These are phyloP conservation scores for Poronia punctata DNA, from an alignment of 495 filamentous ascomycete species.

Conservation along the genomic window DNA sequence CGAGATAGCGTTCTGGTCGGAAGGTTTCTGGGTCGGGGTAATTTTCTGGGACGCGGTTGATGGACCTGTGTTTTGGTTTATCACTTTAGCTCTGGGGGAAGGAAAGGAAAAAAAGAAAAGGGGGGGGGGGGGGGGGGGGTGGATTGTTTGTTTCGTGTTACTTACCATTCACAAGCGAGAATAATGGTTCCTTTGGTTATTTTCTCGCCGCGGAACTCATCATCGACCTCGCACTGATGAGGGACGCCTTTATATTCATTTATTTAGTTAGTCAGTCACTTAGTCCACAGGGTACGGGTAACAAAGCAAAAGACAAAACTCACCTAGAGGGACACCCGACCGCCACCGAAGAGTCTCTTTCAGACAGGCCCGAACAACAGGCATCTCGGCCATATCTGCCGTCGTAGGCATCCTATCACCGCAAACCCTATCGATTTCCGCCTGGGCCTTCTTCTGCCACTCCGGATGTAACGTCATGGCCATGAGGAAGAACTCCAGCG, in stretches of 20 bases:
- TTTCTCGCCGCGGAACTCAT: slow-evolving; percentile 42
- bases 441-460: slow-evolving; percentile 45
- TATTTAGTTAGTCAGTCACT: neutral
- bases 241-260: slow-evolving; percentile 35
- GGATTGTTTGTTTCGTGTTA: no score
- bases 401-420: slow-evolving; percentile 44
- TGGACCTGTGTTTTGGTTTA: slow-evolving; percentile 28
- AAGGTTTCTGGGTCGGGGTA: slow-evolving; percentile 49
- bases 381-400: slow-evolving; percentile 38
- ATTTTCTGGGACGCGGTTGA: slow-evolving; percentile 40
- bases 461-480: slow-evolving; percentile 41
- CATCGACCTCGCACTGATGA: slow-evolving; percentile 44
- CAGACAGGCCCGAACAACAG: slow-evolving; percentile 49
- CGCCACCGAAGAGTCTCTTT: slow-evolving; percentile 58
- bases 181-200: slow-evolving; percentile 47
- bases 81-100: no score
- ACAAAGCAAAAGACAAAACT: slow-evolving; percentile 5
- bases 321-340: slow-evolving; percentile 43
- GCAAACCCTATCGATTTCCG: slow-evolving; percentile 54
- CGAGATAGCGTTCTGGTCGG: slow-evolving; percentile 48
- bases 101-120: no score
- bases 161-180: slow-evolving; percentile 50
- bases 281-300: neutral
- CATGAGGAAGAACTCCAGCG: slow-evolving; percentile 43
- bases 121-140: no score